Conservation (phyloP, 1,284 basidiomycete species). For the Neonothopanus nambi region DNA sequence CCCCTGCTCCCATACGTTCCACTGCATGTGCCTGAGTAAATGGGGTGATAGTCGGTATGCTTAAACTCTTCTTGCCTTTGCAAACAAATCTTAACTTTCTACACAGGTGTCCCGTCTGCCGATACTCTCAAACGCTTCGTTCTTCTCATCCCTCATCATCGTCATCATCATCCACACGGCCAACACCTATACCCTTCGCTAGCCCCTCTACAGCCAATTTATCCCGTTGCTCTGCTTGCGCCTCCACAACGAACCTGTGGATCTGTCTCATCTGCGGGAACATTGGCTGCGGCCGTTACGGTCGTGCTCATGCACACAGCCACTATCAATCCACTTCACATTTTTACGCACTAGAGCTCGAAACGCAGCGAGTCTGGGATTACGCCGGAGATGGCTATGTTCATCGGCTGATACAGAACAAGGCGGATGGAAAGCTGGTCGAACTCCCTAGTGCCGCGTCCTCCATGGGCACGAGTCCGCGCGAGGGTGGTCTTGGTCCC, state of each 20-base stretch:
- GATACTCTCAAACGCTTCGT: conserved; percentile 86
- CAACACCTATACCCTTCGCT: conserved; percentile 57
- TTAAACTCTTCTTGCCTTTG: conserved; percentile 14
- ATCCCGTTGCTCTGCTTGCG: conserved; percentile 74
- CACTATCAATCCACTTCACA: conserved; percentile 89
- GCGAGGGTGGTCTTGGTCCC: conserved; percentile 58
- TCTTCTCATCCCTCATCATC: conserved; percentile 71
- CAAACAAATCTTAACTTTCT: neutral
- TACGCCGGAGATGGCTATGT: conserved; percentile 97
- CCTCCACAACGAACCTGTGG: conserved; percentile 85
- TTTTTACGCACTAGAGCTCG: conserved; percentile 89
- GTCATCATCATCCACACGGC: conserved; percentile 45
- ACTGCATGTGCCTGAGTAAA: conserved; percentile 90
- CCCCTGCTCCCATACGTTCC: conserved; percentile 92
- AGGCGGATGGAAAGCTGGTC: conserved; percentile 93
- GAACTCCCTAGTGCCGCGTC: conserved; percentile 91
- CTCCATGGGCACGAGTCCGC: conserved; percentile 48
- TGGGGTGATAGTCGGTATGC: conserved; percentile 89
- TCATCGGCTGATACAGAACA: conserved; percentile 94
- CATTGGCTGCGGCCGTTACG: conserved; percentile 91
- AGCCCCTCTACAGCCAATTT: conserved; percentile 47
- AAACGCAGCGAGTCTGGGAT: conserved; percentile 98
- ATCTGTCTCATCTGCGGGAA: conserved; percentile 96
- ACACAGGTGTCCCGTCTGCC: conserved; percentile 88
- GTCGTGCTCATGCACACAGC: conserved; percentile 85